A percentile compares a stretch with the other conserved stretches of the same genome.
These are phyloP conservation scores for Penicillium digitatum DNA, from an alignment of 2,329 filamentous ascomycete genomes.

Conservation along the genomic window DNA sequence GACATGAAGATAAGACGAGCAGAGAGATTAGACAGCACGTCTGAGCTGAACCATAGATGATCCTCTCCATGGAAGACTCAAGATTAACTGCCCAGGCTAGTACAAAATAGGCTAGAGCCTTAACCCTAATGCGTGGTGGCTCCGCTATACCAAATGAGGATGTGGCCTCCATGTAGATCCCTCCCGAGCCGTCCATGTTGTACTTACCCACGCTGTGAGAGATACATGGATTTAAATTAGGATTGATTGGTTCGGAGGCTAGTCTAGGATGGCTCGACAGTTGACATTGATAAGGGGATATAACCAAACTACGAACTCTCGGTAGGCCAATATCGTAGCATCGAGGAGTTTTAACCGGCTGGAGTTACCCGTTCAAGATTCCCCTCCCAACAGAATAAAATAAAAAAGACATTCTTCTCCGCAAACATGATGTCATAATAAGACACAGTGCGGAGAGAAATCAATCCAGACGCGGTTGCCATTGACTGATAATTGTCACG, in stretches of 20 bases:
- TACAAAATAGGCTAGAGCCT: not conserved
- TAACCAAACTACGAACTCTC: not conserved
- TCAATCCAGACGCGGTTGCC: too few species aligned
- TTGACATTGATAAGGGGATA: not conserved
- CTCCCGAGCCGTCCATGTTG: not conserved
- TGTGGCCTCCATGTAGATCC: not conserved
- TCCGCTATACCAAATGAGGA: conserved; percentile 4
- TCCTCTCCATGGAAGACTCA: not conserved
- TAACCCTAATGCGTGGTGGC: conserved; percentile 9
- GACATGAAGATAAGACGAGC: not conserved
- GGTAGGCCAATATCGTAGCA: not conserved
- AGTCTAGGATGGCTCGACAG: not conserved
- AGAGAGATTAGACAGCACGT: not conserved
- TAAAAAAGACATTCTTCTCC: too few species aligned
- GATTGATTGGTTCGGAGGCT: not conserved
- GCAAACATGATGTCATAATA: not conserved
- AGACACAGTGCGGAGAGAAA: not conserved
- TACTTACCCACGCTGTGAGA: not conserved
- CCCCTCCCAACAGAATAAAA: too few species aligned
- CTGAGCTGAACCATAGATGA: not conserved
- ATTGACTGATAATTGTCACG: not conserved
- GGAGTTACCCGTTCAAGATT: not conserved
- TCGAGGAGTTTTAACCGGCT: not conserved
- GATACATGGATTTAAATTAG: too few species aligned
- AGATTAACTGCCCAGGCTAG: not conserved